Evolutionary conservation across 83 land plant genomes (phyloP).

Genomic region (Larix sibirica): DNA sequence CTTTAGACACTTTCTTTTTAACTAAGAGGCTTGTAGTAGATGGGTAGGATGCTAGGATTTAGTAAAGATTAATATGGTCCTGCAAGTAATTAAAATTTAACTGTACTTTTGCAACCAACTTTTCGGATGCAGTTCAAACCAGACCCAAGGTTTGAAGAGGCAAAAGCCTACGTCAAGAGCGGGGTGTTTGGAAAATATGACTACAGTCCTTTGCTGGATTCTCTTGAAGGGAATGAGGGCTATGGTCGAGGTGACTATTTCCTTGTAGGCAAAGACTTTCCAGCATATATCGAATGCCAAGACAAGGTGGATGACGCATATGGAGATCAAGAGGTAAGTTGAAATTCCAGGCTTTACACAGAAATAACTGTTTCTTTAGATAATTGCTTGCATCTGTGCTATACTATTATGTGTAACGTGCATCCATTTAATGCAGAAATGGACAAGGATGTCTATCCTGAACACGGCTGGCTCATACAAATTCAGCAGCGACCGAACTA

Average conservation of each 20-base stretch:
- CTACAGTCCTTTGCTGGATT: slow-evolving; percentile 75
- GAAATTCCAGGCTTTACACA: background rate
- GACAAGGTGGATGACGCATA: slow-evolving; percentile 95
- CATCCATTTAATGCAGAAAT: slow-evolving; percentile 55
- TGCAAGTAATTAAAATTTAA: background rate
- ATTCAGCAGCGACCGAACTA: slow-evolving; percentile 97
- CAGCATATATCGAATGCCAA: slow-evolving; percentile 92
- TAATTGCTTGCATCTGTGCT: background rate
- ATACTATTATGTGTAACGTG: background rate
- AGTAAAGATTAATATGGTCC: background rate
- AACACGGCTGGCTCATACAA: slow-evolving; percentile 92
- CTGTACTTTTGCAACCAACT: background rate
- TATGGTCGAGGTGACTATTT: slow-evolving; percentile 95
- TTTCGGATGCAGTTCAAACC: slow-evolving; percentile 67
- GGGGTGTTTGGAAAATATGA: slow-evolving; percentile 82
- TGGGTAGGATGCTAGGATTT: background rate
- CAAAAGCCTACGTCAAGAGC: slow-evolving; percentile 74
- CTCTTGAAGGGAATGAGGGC: slow-evolving; percentile 94
- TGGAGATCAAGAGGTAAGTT: slow-evolving; percentile 75
- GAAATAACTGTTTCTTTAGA: background rate
- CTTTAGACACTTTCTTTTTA: background rate
- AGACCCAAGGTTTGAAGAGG: slow-evolving; percentile 87
- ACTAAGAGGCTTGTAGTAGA: background rate
- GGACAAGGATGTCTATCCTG: slow-evolving; percentile 96
- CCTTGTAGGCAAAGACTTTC: slow-evolving; percentile 97